phyloP scores from a whole-genome alignment of 495 filamentous ascomycete species.

The Trichoderma gamsii region DNA sequence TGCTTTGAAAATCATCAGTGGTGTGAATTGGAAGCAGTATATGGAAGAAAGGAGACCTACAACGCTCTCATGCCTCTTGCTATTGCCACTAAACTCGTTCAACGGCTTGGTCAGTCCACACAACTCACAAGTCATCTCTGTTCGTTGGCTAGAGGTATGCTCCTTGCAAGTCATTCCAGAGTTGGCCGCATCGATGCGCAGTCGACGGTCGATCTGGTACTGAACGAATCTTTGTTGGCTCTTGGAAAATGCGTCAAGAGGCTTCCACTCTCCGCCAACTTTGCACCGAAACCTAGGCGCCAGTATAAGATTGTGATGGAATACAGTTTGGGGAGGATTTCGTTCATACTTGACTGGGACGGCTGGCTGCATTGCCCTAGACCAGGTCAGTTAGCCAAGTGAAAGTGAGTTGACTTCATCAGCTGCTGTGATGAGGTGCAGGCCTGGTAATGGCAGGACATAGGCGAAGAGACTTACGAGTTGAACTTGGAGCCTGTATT shows the following conservation, averaged over 20 bases:
- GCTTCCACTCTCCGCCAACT: conserved; percentile 1
- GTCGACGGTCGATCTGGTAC: background rate
- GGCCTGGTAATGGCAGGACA: no score
- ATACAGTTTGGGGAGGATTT: background rate
- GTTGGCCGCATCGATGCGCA: conserved; percentile 3
- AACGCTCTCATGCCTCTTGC: background rate
- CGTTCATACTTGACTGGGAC: background rate
- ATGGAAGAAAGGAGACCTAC: background rate
- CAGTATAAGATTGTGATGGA: background rate
- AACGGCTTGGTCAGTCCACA: conserved; percentile 1
- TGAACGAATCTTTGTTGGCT: background rate
- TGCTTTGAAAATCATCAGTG: background rate
- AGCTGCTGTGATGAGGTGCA: no score
- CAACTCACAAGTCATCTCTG: background rate
- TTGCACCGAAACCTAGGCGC: background rate
- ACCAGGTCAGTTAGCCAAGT: background rate
- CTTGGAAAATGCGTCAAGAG: background rate
- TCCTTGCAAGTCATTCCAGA: conserved; percentile 1
- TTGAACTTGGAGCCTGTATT: background rate
- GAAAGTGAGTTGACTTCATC: background rate
- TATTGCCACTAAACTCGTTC: conserved; percentile 1
- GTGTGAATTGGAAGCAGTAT: background rate
- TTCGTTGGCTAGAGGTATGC: background rate
- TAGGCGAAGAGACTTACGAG: background rate
- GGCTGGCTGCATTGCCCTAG: background rate